Evolutionary conservation across 1,284 basidiomycete genomes (phyloP).

Genomic region (Marasmius fiardii): DNA sequence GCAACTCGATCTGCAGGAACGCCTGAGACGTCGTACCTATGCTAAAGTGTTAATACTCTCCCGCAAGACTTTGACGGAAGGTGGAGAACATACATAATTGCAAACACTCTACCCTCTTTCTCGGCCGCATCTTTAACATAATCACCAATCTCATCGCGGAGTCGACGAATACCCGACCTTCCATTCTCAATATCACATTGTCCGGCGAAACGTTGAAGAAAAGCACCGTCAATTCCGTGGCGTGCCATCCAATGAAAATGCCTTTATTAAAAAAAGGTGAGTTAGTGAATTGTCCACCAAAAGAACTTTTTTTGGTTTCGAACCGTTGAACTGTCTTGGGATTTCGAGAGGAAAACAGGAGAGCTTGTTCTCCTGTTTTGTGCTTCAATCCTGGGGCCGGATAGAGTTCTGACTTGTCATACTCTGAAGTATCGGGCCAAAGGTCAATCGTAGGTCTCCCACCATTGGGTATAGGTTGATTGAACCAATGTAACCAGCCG

Average conservation of each 20-base stretch:
- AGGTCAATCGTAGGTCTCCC: conserved; percentile 67
- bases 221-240: conserved; percentile 72
- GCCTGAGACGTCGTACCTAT: conserved; percentile 75
- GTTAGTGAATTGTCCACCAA: neutral
- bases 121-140: conserved; percentile 71
- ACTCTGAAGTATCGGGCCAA: conserved; percentile 73
- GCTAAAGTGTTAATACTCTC: conserved; percentile 10
- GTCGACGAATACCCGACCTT: conserved; percentile 48
- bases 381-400: conserved; percentile 61
- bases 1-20: conserved; percentile 59
- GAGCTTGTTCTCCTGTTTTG: conserved; percentile 50
- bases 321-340: conserved; percentile 63
- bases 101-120: conserved; percentile 70
- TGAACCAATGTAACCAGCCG: conserved; percentile 83
- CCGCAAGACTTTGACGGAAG: neutral
- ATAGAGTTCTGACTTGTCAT: conserved; percentile 66
- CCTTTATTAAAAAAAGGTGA: conserved; percentile 26
- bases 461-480: conserved; percentile 57
- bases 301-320: conserved; percentile 1
- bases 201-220: conserved; percentile 70
- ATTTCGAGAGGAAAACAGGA: conserved; percentile 73
- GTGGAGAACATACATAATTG: conserved; percentile 61
- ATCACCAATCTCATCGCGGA: conserved; percentile 71
- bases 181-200: conserved; percentile 57
- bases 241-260: conserved; percentile 83